Evolutionary conservation across 306 rosid genomes (phyloP), one percentile per base, ranked within the genome.

Genomic region (Senna siamea): DNA sequence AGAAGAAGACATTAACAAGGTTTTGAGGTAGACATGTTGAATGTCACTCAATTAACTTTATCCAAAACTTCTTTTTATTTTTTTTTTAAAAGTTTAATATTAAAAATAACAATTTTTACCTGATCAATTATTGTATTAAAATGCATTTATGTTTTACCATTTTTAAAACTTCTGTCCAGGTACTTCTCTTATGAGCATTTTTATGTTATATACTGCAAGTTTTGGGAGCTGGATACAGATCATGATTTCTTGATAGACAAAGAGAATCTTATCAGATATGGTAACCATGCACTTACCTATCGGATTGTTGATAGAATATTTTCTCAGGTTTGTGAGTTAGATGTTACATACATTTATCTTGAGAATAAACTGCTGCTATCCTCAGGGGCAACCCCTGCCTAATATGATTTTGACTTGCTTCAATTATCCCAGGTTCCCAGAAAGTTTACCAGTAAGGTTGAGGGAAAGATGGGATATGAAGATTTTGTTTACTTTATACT

Each of bases 201-300:
- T 74, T 95, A 95, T 77, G 99, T 95, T 22, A 88, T 95, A 86
- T 95, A 95, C 89, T 95, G 99, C 89, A 95, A 95, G 85, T 95
- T 95, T 78, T 95, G 99, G 99, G 99, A 95, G 93, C 91, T 95
- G 92, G 99, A 95, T 80, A 81, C 93, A 35, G 99, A 95, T 79
- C 99, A 92, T 72, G 99, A 95, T 82, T 95, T 95, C 85, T 76
- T 95, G 88, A 92, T 95, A 73, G 97, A 95, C 86, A 95, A 92
- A 76, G 99, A 95, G 84, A 95, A 95, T 77, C 96, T 95, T 72
- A 92, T 92, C 83, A 87, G 96, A 92, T 95, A 92, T 87, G 98
- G 99, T 72, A 95, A 95, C 87, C 97, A 95, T 30, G 98, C 99
- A 0, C 99, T 95, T 76, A 95, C 99, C 74, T 95, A 95, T 81